Evolutionary conservation across 805 yeast species (phyloP), one percentile per base, ranked within the genome.

Genomic region (Teunomyces funiuensis): DNA sequence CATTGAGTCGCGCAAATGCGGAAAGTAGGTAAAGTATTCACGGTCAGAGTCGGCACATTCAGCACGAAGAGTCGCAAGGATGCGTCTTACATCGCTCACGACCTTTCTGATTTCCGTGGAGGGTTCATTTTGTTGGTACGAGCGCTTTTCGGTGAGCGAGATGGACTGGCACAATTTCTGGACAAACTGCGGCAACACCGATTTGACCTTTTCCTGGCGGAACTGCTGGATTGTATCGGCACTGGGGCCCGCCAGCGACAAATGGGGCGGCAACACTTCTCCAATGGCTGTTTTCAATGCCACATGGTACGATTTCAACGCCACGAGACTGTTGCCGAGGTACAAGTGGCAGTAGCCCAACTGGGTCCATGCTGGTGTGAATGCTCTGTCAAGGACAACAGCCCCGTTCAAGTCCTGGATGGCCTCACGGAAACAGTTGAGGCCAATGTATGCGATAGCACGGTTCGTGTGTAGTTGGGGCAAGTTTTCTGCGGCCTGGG

Each of bases 291-390:
- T 42, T 34, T 55, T 55, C 15, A 69, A 52, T 1, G 73, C 65
- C 19, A 53, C 52, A 10, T 59, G 50, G 47, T 68, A 68, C 44
- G 69, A 61, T 37, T 54, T 51, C 33, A 69, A 50, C 2, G 71
- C 62, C 7, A 60, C 36, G 18, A 67, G 45, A 34, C 66, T 60
- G 27, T 50, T 50, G 3, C 73, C 73, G 66, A 68, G 60, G 48
- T 66, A 68, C 27, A 69, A 50, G 33, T 68, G 71, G 47, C 71
- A 68, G 52, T 67, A 69, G 3, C 71, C 73, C 44, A 69, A 53
- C 51, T 69, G 74, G 14, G 66, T 53, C 74, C 74, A 69, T 5
- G 72, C 74, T 2, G 74, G 68, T 4, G 69, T 59, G 45, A 62
- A 66, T 5, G 61, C 52, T 23, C 61, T 47, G 43, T 69, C 73